These are phyloP conservation scores for Cordyceps farinosa DNA, from an alignment of 2,329 filamentous ascomycete species.

Conservation along the genomic window DNA sequence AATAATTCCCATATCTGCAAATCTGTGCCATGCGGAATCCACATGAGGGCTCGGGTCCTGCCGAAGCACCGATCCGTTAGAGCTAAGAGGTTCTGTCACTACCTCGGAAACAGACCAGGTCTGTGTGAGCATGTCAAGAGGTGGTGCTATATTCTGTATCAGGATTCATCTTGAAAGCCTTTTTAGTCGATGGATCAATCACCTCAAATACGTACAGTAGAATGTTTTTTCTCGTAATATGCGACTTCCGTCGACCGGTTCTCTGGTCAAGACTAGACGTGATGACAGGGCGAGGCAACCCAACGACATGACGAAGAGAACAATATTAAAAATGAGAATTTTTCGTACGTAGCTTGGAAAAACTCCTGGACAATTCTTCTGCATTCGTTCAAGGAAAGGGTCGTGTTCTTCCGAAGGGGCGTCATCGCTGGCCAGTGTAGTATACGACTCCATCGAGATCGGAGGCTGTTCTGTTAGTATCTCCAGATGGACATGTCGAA, in stretches of 20 bases:
- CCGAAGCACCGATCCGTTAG: slow-evolving; percentile 8
- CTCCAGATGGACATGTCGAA: background rate
- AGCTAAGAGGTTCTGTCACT: background rate
- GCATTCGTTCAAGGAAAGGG: background rate
- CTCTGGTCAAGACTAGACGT: background rate
- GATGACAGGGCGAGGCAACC: background rate
- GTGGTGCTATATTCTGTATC: background rate
- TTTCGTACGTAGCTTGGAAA: background rate
- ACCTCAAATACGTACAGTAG: background rate
- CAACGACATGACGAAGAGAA: background rate
- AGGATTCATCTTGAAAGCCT: no score
- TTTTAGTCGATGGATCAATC: background rate
- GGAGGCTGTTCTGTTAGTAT: background rate
- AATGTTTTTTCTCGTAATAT: slow-evolving; percentile 1
- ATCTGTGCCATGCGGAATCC: slow-evolving; percentile 3
- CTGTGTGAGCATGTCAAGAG: background rate
- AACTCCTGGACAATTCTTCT: background rate
- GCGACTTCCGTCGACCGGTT: background rate
- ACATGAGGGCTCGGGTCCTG: slow-evolving; percentile 14
- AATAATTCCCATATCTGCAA: slow-evolving; percentile 14
- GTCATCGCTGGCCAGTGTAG: background rate
- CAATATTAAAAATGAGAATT: background rate
- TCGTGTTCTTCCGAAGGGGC: background rate
- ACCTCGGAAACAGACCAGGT: background rate
- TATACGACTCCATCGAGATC: background rate